phyloP scores from a whole-genome alignment of 305 asterid genomes.

The Salvia sclarea region DNA sequence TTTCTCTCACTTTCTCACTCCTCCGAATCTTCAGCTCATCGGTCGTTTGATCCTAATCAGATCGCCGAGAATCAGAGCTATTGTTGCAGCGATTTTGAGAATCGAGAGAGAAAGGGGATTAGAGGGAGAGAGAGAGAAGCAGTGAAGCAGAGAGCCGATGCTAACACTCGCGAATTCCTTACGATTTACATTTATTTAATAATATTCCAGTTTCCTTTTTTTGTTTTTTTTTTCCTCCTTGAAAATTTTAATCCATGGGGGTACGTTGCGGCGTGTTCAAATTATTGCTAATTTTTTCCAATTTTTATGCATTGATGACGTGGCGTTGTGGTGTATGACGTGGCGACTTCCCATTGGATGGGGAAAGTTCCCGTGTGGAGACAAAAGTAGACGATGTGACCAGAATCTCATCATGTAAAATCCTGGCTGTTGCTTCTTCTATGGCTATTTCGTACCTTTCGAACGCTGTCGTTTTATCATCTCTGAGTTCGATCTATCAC shows the following conservation, averaged over 20 bases:
- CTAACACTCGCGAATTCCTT: neutral
- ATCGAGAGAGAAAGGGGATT: conserved; percentile 10
- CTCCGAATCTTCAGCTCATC: conserved; percentile 6
- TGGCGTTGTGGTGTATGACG: conserved; percentile 13
- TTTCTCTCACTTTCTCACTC: neutral
- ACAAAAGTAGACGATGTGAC: conserved; percentile 32
- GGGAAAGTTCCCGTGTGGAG: neutral
- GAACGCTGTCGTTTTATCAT: too few relatives aligned
- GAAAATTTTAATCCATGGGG: neutral
- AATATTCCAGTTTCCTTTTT: conserved; percentile 2
- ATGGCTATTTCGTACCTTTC: too few relatives aligned
- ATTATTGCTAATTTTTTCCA: conserved; percentile 6
- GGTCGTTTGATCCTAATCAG: conserved; percentile 14
- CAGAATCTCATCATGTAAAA: conserved; percentile 26
- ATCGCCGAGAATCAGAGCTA: conserved; percentile 31
- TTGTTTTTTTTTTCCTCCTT: neutral
- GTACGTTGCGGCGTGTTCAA: neutral
- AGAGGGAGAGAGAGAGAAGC: conserved; percentile 1
- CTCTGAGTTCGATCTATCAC: neutral
- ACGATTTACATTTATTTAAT: conserved; percentile 24
- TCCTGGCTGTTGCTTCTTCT: conserved; percentile 8
- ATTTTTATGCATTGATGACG: conserved; percentile 23
- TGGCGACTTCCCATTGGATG: conserved; percentile 23
- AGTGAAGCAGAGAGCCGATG: conserved; percentile 26
- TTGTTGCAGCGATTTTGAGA: conserved; percentile 24